Base-by-base conservation (phyloP, 1,139 yeast genomes). In the Geotrichum fermentans region DNA sequence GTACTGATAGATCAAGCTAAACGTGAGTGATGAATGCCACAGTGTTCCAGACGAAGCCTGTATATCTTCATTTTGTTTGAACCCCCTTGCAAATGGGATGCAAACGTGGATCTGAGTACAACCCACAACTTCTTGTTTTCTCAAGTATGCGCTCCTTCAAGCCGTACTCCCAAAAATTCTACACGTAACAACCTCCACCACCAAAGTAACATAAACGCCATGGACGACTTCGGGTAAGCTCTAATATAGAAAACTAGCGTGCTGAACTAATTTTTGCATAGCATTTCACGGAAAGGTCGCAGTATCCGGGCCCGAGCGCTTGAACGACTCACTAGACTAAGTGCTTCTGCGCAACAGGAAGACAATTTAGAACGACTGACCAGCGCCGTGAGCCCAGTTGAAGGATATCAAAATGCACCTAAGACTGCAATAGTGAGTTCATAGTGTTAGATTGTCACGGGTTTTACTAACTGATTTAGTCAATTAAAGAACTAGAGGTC, bases 401-500 rank as follows among this genome's bases (percentile, higher is more conserved):
- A 64, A 38, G 56, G 53, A n/a, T 51, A 58, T 21, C 20, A 38
- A 6, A 41, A 29, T 14, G 43, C 45, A 22, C 18, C 41, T 8
- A 33, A 50, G 2, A 34, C 55, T 34, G 59, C 63, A 26, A 62
- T 59, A 58, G 61, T 57, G 49, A 28, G 64, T 51, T 49, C 34
- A 48, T 46, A 32, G 5, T n/a, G 4, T 33, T 10, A 14, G 17
- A 3, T 50, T 18, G 18, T 24, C 10, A 6, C 10, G 28, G 28
- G 8, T 17, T 22, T 32, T 16, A 22, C 30, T 13, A 17, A 16
- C 48, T 44, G 40, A 49, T 55, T 32, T 26, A 51, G 65, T 63
- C 57, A 45, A 65, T 57, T 32, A 77, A 76, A 47, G 95, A 88
- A 62, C 75, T 81, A 60, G 95, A 89, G 60, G 79, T 83, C 4